These are phyloP conservation scores for Gliomastix tumulicola DNA, from an alignment of 2,329 filamentous ascomycete species.

Conservation along the genomic window DNA sequence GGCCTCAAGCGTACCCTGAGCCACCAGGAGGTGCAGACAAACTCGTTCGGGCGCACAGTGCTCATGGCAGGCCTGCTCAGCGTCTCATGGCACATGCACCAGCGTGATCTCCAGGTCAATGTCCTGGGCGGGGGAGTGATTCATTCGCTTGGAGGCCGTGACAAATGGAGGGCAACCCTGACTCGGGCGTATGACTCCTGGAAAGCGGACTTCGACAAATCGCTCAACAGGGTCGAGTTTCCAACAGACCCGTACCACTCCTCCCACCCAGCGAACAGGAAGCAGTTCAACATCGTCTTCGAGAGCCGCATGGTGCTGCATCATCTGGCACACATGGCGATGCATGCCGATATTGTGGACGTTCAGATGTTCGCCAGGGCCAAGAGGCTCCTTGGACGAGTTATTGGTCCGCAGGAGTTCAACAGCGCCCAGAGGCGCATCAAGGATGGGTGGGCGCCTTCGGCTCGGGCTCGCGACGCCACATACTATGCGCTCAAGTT, in stretches of 20 bases:
- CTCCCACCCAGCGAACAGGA: slow-evolving; percentile 52
- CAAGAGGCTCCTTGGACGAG: slow-evolving; percentile 74
- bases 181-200: slow-evolving; percentile 88
- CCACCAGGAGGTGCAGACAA: slow-evolving; percentile 79
- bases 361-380: slow-evolving; percentile 93
- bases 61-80: slow-evolving; percentile 91
- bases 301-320: slow-evolving; percentile 86
- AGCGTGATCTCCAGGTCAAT: slow-evolving; percentile 86
- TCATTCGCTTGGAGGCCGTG: slow-evolving; percentile 74
- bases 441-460: slow-evolving; percentile 84
- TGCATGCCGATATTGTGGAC: slow-evolving; percentile 96
- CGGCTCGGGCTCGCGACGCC: slow-evolving; percentile 80
- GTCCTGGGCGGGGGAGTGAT: slow-evolving; percentile 68
- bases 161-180: slow-evolving; percentile 83
- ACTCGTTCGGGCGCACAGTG: slow-evolving; percentile 86
- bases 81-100: slow-evolving; percentile 96
- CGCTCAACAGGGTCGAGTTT: slow-evolving; percentile 54
- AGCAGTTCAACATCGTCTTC: slow-evolving; percentile 60
- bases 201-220: slow-evolving; percentile 86
- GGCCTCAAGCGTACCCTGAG: slow-evolving; percentile 85
- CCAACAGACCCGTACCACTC: slow-evolving; percentile 47
- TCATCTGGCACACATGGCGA: slow-evolving; percentile 93
- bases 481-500: slow-evolving; percentile 91
- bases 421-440: slow-evolving; percentile 73
- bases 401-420: slow-evolving; percentile 77